Base-by-base conservation (phyloP, 2,329 filamentous ascomycete species). In the Rutstroemia sp. region DNA sequence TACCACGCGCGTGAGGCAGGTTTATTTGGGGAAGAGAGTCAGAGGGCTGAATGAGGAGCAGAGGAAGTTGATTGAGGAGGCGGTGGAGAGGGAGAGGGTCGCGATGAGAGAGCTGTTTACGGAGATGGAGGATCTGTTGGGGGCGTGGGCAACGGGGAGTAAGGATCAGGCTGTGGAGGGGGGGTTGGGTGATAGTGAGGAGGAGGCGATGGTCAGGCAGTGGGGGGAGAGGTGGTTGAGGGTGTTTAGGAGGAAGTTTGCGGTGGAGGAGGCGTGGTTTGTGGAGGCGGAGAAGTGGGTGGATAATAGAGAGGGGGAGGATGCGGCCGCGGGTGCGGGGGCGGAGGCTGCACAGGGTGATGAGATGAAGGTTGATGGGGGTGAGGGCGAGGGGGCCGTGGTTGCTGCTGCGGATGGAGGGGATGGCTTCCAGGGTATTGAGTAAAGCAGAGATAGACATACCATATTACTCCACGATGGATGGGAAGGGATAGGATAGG, bases 141-240 rank as follows among this genome's bases (percentile, higher is more conserved):
- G 79, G 3, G 83, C 83, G 45, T 88, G 95, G 72, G 87, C 90
- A 0, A 75, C 76, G 5, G 89, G 87, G 9, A 83, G 78, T 61
- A 87, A 88, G 66, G 90, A 95, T 64, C 82, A 85, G 65, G 78
- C 87, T 70, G 84, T 92, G 67, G 88, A 95, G 73, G 69, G 71
- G 58, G 82, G 78, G 14, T 21, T 21, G 27, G 18, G 18, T 9
- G 77, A 73, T 65, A 10, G 30, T 9, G 74, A 74, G 30, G 79
- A 79, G 38, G 77, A 86, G 63, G 79, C 79, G 58, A 75, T 92
- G 62, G 80, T 95, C 57, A 80, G 81, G 60, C 79, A 82, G 51
- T 97, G 94, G 94, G 92, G 87, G 0, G 81, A 83, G 68, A 81
- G 91, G 49, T 99, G 94, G 94, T 75, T 90, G 60, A 80, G 90